These are phyloP conservation scores for Candida manassasensis DNA, from an alignment of 805 yeast genomes.

Conservation along the genomic window DNA sequence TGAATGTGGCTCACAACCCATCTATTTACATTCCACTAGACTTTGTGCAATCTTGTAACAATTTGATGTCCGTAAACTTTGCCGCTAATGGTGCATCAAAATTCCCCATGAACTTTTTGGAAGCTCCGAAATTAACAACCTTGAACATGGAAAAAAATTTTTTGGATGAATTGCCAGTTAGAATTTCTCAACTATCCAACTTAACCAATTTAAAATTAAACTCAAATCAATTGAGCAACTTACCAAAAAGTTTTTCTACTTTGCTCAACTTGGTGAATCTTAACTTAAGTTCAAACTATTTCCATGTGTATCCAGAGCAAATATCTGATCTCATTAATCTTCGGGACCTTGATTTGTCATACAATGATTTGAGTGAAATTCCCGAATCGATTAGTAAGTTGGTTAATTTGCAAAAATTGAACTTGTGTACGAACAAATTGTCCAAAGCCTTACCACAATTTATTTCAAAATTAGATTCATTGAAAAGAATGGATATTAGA, in stretches of 20 bases:
- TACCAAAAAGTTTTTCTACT: slow-evolving; percentile 60
- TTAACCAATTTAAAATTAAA: slow-evolving; percentile 61
- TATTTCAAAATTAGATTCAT: slow-evolving; percentile 47
- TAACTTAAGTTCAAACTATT: slow-evolving; percentile 75
- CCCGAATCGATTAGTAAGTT: slow-evolving; percentile 62
- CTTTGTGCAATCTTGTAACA: slow-evolving; percentile 77
- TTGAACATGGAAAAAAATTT: slow-evolving; percentile 78
- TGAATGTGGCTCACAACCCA: slow-evolving; percentile 84
- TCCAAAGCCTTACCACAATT: slow-evolving; percentile 47
- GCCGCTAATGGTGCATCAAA: slow-evolving; percentile 67
- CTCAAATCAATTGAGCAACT: slow-evolving; percentile 62
- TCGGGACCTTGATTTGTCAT: slow-evolving; percentile 71
- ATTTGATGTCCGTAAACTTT: slow-evolving; percentile 62
- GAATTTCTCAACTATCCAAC: slow-evolving; percentile 49
- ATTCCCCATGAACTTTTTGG: slow-evolving; percentile 70
- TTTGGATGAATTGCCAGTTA: slow-evolving; percentile 55
- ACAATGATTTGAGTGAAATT: slow-evolving; percentile 60
- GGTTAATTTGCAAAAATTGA: slow-evolving; percentile 59
- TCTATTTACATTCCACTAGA: slow-evolving; percentile 79
- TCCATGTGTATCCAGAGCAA: slow-evolving; percentile 59
- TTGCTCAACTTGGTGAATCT: slow-evolving; percentile 52
- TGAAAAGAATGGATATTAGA: slow-evolving; percentile 72
- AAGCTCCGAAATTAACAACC: slow-evolving; percentile 60
- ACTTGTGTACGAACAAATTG: slow-evolving; percentile 69
- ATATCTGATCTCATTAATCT: slow-evolving; percentile 57